Conservation (phyloP, 2,329 filamentous ascomycete species). For the Phoma sp. region DNA sequence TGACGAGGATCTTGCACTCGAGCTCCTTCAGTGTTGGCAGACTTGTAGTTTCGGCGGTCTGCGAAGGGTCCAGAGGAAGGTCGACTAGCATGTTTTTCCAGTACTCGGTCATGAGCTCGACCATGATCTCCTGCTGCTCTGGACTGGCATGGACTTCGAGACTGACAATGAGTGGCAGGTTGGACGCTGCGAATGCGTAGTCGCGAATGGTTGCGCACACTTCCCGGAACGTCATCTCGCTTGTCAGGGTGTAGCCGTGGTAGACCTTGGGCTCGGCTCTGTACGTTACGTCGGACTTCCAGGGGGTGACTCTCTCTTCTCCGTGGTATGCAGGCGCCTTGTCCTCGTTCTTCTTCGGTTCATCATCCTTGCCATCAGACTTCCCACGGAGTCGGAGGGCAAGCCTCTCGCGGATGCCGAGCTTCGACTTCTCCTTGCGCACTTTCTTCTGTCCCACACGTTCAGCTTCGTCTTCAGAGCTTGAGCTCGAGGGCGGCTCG, state of each 20-base stretch:
- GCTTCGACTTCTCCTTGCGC: slow-evolving; percentile 37
- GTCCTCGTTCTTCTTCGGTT: slow-evolving; percentile 19
- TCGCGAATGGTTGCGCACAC: slow-evolving; percentile 83
- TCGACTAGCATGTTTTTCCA: slow-evolving; percentile 81
- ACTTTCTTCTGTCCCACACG: slow-evolving; percentile 26
- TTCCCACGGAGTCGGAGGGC: slow-evolving; percentile 42
- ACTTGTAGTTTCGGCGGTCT: slow-evolving; percentile 62
- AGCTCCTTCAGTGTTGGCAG: slow-evolving; percentile 70
- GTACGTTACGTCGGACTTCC: slow-evolving; percentile 39
- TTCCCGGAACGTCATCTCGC: slow-evolving; percentile 83
- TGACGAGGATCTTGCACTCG: slow-evolving; percentile 73
- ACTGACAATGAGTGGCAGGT: slow-evolving; percentile 87
- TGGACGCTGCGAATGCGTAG: slow-evolving; percentile 74
- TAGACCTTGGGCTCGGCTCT: slow-evolving; percentile 76
- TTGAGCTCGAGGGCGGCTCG: slow-evolving; percentile 52
- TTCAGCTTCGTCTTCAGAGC: slow-evolving; percentile 42
- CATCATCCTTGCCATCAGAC: slow-evolving; percentile 29
- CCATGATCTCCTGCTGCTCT: slow-evolving; percentile 90
- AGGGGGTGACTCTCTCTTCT: slow-evolving; percentile 33
- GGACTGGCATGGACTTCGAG: slow-evolving; percentile 86
- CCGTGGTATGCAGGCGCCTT: slow-evolving; percentile 15
- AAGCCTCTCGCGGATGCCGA: slow-evolving; percentile 45
- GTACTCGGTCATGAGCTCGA: slow-evolving; percentile 88
- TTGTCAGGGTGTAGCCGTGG: slow-evolving; percentile 84
- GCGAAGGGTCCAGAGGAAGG: slow-evolving; percentile 50